Percentiles rank a stretch among this genome's conserved stretches.
Evolutionary conservation across 768 basidiomycete genomes (phyloP).

Genomic region (Tulasnella sp.): DNA sequence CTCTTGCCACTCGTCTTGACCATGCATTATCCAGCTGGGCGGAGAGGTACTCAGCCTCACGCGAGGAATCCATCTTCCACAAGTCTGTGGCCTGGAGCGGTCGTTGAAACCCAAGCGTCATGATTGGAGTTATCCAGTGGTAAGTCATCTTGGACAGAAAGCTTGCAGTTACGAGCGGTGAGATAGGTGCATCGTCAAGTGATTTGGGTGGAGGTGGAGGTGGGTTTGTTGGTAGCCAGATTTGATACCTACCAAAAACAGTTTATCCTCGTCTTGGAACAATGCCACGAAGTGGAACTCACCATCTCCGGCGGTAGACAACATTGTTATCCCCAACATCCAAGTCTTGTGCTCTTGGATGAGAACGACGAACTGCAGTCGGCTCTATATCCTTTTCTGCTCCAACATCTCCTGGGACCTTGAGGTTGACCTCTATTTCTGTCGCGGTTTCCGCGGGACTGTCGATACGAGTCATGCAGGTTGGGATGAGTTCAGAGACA

Average conservation of each 20-base stretch:
- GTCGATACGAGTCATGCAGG: neutral
- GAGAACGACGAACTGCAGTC: neutral
- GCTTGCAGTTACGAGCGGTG: constrained; percentile 57
- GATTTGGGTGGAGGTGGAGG: constrained; percentile 54
- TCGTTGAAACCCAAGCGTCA: constrained; percentile 69
- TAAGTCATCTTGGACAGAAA: constrained; percentile 39
- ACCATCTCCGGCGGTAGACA: constrained; percentile 19
- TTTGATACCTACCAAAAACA: constrained; percentile 33
- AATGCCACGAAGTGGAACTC: neutral
- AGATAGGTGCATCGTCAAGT: constrained; percentile 57
- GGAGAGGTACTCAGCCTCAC: constrained; percentile 46
- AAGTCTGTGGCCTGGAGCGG: constrained; percentile 75
- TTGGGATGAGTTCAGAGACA: neutral
- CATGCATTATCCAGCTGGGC: constrained; percentile 34
- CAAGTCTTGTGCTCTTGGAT: neutral
- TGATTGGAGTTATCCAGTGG: constrained; percentile 54
- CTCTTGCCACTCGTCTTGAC: constrained; percentile 24
- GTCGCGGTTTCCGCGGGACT: neutral
- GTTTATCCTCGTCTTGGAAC: neutral
- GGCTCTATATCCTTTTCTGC: neutral
- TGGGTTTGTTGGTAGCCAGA: constrained; percentile 55
- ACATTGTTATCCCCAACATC: neutral
- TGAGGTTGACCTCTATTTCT: neutral
- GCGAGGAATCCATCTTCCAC: constrained; percentile 58
- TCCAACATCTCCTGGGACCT: neutral